Base-by-base conservation (phyloP, 2,329 filamentous ascomycete species). In the Cladosporium sp. region DNA sequence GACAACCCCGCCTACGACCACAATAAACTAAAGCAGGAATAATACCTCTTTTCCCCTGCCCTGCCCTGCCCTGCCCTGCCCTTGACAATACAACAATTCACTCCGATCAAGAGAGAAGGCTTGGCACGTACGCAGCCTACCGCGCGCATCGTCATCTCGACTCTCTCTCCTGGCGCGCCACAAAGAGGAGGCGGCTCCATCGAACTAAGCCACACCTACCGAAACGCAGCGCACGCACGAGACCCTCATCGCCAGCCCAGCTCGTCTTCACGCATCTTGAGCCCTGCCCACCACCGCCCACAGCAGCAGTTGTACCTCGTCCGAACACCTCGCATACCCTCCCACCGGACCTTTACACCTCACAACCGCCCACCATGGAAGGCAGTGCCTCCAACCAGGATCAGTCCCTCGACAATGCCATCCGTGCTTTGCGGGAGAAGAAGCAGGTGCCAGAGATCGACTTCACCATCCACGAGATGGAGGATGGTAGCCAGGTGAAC, bases 401-500 rank as follows among this genome's bases (percentile, higher is more conserved):
- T 55, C 74, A 79, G 71, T 83, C 82, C 74, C 76, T 97, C 77
- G 92, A 97, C 82, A 94, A 92, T 87, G 91, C 92, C 73, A 90
- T 94, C 76, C 92, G 91, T 78, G 95, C 95, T 67, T 93, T 99
- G 76, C 89, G 89, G 79, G 88, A 97, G 75, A 98, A 98, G 89
- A 94, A 91, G 84, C 93, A 94, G 64, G 86, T 96, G 60, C 95
- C 95, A 66, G 94, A 98, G 85, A 98, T 99, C 76, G 95, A 99
- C 83, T 99, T 99, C 79, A 96, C 92, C 65, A 88, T 99, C 76
- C 95, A 99, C 80, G 95, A 91, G 69, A 97, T 98, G 94, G 95
- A 99, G 80, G 95, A 99, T 84, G 92, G 92, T 76, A 89, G 87
- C 63, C 92, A 97, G 82, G 95, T 99, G 78, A 98, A 88, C 87